A percentile compares a stretch with the other conserved stretches of the same genome.
Conservation (phyloP, 495 filamentous ascomycete genomes). For the Neurospora intermedia region DNA sequence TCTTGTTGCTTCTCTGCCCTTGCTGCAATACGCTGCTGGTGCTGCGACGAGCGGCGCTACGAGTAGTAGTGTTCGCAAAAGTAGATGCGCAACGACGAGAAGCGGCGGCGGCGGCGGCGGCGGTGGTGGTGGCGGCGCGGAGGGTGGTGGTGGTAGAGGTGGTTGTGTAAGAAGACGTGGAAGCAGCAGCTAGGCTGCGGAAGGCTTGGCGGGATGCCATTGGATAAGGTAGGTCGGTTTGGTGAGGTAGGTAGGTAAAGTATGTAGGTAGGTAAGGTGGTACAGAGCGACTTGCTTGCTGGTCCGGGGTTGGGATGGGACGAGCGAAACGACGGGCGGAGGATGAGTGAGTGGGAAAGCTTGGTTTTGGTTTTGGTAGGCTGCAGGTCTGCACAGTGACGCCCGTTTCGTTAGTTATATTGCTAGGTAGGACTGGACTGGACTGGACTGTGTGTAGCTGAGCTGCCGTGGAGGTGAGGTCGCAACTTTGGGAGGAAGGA, state of each 20-base stretch:
- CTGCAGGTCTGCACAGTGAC: constrained; percentile 18
- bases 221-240: not conserved
- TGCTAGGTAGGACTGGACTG: not conserved
- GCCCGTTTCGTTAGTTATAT: not conserved
- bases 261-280: not conserved
- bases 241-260: too few relatives aligned
- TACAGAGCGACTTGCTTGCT: not conserved
- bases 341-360: constrained; percentile 10
- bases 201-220: not conserved
- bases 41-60: constrained; percentile 16
- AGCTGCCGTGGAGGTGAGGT: not conserved
- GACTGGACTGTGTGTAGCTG: not conserved
- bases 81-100: not conserved
- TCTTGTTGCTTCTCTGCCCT: not conserved
- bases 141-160: not conserved
- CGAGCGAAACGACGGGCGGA: constrained; percentile 7
- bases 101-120: not conserved
- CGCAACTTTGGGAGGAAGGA: not conserved
- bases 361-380: constrained; percentile 20
- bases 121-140: constrained; percentile 3
- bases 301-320: not conserved
- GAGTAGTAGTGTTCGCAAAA: constrained; percentile 18
- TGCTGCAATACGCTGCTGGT: not conserved
- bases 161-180: not conserved
- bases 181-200: not conserved